phyloP scores from a whole-genome alignment of 2,329 filamentous ascomycete genomes.

The Scytalidium sp. region DNA sequence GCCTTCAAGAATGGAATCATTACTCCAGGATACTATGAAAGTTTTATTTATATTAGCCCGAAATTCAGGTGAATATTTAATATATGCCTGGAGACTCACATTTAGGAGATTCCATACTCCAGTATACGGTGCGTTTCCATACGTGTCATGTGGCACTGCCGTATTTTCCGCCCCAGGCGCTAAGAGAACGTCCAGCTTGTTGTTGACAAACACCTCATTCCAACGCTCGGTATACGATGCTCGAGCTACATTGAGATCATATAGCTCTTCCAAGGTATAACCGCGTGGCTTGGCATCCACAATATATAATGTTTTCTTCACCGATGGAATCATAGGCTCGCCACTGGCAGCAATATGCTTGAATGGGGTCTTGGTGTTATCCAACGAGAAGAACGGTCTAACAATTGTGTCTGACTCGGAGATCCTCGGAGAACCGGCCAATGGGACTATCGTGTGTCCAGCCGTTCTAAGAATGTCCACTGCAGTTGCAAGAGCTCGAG shows the following conservation, averaged over 20 bases:
- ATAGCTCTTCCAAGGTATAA: conserved; percentile 12
- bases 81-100: conserved; percentile 29
- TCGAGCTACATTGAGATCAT: conserved; percentile 9
- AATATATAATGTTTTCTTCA: conserved; percentile 1
- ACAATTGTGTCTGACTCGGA: neutral
- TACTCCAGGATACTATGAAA: conserved; percentile 1
- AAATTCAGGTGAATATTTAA: neutral
- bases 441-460: conserved; percentile 11
- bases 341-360: neutral
- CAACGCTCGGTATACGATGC: conserved; percentile 35
- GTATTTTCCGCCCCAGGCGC: conserved; percentile 45
- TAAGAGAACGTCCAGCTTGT: conserved; percentile 47
- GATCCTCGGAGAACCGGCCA: neutral
- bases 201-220: conserved; percentile 36
- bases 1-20: conserved; percentile 3
- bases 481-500: conserved; percentile 24
- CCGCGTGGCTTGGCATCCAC: conserved; percentile 15
- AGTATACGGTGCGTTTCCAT: conserved; percentile 42
- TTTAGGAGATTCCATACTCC: conserved; percentile 48
- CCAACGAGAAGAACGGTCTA: neutral
- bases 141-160: conserved; percentile 50
- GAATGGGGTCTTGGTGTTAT: neutral
- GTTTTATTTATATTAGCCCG: neutral
- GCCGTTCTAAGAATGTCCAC: conserved; percentile 20
- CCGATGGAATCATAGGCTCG: conserved; percentile 5